These are phyloP conservation scores for Rhynchosporium agropyri DNA, from an alignment of 2,329 filamentous ascomycete genomes.

Conservation along the genomic window DNA sequence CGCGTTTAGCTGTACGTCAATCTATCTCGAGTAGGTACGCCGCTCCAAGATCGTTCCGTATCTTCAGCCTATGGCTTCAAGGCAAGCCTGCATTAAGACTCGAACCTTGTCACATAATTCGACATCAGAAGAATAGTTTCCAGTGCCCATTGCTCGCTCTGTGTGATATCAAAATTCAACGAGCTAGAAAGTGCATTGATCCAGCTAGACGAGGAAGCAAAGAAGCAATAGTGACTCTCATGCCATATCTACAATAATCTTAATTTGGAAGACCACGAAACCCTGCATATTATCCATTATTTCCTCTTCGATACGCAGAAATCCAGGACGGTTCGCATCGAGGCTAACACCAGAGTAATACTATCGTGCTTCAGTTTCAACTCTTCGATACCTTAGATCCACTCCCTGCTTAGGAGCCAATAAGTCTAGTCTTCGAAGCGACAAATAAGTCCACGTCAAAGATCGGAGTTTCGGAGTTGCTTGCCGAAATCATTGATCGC, in stretches of 20 bases:
- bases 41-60: neutral
- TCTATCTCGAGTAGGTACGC: no score
- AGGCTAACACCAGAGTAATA: slow-evolving; percentile 2
- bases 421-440: slow-evolving; percentile 5
- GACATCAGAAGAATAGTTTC: neutral
- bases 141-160: neutral
- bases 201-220: slow-evolving; percentile 1
- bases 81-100: neutral
- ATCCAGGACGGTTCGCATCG: slow-evolving; percentile 2
- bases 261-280: slow-evolving; percentile 1
- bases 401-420: no score
- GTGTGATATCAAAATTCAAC: neutral
- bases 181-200: neutral
- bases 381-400: neutral
- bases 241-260: slow-evolving; percentile 6
- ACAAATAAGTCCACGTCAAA: slow-evolving; percentile 3
- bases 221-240: neutral
- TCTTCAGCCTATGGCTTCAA: neutral
- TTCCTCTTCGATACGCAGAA: neutral
- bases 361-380: neutral
- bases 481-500: neutral
- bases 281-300: neutral
- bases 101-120: neutral
- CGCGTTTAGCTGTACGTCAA: no score
- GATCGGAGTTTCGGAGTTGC: neutral